A percentile compares a stretch with the other conserved stretches of the same genome.
Conservation (phyloP, 176 grass and related monocot genomes). For the Chloris gayana region DNA sequence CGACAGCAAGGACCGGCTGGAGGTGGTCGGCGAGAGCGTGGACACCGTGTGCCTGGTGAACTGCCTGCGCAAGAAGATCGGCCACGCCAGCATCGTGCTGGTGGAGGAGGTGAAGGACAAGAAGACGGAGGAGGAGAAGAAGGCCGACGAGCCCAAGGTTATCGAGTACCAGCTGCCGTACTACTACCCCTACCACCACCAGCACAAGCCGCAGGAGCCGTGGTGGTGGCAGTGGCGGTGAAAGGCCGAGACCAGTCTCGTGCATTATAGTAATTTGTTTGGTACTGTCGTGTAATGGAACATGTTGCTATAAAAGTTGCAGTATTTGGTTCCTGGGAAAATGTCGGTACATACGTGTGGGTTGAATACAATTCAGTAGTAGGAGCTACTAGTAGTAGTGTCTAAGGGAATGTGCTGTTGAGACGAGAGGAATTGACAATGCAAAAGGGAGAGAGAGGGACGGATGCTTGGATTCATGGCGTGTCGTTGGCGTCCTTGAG, state of each 20-base stretch:
- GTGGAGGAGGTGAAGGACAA: conserved; percentile 61
- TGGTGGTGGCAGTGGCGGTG: not conserved
- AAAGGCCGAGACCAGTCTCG: not conserved
- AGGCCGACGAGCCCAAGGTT: not conserved
- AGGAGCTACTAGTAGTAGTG: no score
- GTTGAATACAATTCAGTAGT: no score
- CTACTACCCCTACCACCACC: not conserved
- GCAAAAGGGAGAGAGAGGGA: not conserved
- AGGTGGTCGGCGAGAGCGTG: conserved; percentile 54
- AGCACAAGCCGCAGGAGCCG: not conserved
- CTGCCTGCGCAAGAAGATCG: conserved; percentile 56
- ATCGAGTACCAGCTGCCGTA: not conserved
- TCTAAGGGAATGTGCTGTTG: no score
- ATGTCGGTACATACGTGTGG: no score
- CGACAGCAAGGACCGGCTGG: conserved; percentile 49
- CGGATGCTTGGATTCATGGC: conserved; percentile 21
- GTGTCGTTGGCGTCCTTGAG: conserved; percentile 51
- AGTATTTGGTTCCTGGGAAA: no score
- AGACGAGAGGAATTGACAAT: no score
- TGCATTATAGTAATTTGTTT: not conserved
- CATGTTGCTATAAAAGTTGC: no score
- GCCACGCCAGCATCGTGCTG: conserved; percentile 39
- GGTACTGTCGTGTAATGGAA: not conserved
- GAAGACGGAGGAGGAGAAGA: not conserved
- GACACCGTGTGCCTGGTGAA: conserved; percentile 38